Evolutionary conservation across 2,329 filamentous ascomycete genomes (phyloP).

Genomic region (Pseudogymnoascus verrucosus): DNA sequence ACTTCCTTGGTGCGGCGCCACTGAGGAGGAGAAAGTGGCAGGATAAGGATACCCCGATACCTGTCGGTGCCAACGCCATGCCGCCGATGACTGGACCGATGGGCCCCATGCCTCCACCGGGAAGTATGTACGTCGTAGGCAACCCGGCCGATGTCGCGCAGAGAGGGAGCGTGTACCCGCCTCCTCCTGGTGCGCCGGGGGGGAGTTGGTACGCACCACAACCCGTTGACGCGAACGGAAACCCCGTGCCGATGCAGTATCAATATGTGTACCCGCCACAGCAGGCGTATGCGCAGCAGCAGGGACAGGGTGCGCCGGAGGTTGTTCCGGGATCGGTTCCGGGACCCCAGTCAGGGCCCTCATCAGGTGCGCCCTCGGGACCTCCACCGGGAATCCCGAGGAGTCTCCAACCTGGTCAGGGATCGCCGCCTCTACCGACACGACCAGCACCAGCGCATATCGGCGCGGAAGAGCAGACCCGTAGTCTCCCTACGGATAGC

Average conservation of each 20-base stretch:
- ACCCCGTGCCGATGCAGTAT: not conserved
- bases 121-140: not conserved
- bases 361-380: no score
- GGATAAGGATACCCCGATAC: not conserved
- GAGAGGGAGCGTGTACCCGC: not conserved
- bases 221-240: not conserved
- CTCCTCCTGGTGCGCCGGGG: not conserved
- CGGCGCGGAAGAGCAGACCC: not conserved
- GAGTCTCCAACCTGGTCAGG: not conserved
- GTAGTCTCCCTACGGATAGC: not conserved
- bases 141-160: not conserved
- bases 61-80: not conserved
- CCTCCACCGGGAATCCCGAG: not conserved
- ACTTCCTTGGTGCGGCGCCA: not conserved
- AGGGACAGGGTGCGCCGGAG: not conserved
- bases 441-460: not conserved
- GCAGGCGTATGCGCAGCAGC: not conserved
- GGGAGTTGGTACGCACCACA: not conserved
- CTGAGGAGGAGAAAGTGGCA: not conserved
- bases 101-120: not conserved
- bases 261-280: not conserved
- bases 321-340: no score
- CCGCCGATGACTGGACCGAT: not conserved
- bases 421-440: not conserved
- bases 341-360: not conserved